Evolutionary conservation across 352 stramenopile species (phyloP), one percentile per base, ranked within the genome.

Genomic region (Globisporangium ultimum): DNA sequence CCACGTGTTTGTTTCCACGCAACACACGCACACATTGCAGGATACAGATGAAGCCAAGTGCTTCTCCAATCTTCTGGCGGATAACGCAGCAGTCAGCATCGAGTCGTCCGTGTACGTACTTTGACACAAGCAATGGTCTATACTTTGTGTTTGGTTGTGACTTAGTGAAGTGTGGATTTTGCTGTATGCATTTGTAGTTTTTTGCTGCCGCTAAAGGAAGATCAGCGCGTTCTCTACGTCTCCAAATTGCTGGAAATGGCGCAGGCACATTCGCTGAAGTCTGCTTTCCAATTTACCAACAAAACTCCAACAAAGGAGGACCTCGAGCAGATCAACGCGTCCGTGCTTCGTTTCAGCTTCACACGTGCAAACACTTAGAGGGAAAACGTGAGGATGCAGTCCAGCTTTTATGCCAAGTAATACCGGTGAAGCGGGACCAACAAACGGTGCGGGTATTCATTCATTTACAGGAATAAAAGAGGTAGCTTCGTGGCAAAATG

Each of bases 81-180:
- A 71, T 17, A 51, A 63, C 14, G 78, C 84, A 0, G 58, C 50
- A 12, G 72, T 94, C 12, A 81, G 82, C 53, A 52, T 94, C 49
- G 84, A 94, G 53, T 89, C 82, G 9, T 85, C 81, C 11, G 73
- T 80, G 82, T 91, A 71, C 48, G 81, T 86, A 15, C 12, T 24
- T 46, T 58, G n/a, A 21, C 36, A 45, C 8, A 11, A 15, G n/a
- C n/a, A n/a, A n/a, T n/a, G n/a, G n/a, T n/a, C n/a, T n/a, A n/a
- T n/a, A n/a, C n/a, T n/a, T n/a, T n/a, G n/a, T n/a, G n/a, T n/a
- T n/a, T n/a, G n/a, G n/a, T n/a, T n/a, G n/a, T n/a, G n/a, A n/a
- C n/a, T n/a, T n/a, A n/a, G n/a, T n/a, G n/a, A n/a, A n/a, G n/a
- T n/a, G n/a, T n/a, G n/a, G n/a, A n/a, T 55, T 22, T 32, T 10